Percentiles rank a stretch among this genome's conserved stretches.
These are phyloP conservation scores for Zygoascus sp. DNA, from an alignment of 1,139 yeast genomes.

Conservation along the genomic window DNA sequence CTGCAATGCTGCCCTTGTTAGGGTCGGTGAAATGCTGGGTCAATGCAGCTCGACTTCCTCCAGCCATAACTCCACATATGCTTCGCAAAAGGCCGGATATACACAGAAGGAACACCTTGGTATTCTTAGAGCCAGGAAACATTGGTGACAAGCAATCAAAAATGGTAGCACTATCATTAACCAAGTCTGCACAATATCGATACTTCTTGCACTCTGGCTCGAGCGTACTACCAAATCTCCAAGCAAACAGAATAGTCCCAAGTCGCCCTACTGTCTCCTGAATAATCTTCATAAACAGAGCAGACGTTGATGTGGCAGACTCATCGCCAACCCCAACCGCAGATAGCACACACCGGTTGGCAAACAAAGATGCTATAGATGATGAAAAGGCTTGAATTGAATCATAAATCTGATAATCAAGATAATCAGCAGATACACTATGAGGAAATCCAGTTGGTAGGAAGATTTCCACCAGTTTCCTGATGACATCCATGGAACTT, in stretches of 20 bases:
- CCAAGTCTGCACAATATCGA: slow-evolving; percentile 37
- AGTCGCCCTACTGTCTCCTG: slow-evolving; percentile 39
- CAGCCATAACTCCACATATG: slow-evolving; percentile 39
- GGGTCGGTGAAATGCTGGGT: slow-evolving; percentile 39
- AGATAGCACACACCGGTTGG: slow-evolving; percentile 35
- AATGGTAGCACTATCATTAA: slow-evolving; percentile 36
- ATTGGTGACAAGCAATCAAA: slow-evolving; percentile 37
- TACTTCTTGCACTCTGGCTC: slow-evolving; percentile 39
- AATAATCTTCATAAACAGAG: slow-evolving; percentile 36
- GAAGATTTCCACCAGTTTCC: slow-evolving; percentile 31
- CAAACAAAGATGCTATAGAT: slow-evolving; percentile 36
- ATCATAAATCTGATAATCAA: slow-evolving; percentile 37
- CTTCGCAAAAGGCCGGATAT: slow-evolving; percentile 35
- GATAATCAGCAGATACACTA: slow-evolving; percentile 35
- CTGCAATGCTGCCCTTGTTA: slow-evolving; percentile 34
- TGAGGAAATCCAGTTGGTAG: slow-evolving; percentile 39
- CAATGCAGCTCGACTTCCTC: slow-evolving; percentile 38
- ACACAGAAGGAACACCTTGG: slow-evolving; percentile 31
- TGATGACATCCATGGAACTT: slow-evolving; percentile 6
- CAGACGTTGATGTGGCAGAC: slow-evolving; percentile 37
- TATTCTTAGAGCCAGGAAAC: slow-evolving; percentile 27
- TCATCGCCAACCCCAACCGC: slow-evolving; percentile 41
- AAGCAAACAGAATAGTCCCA: slow-evolving; percentile 38
- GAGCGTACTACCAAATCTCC: slow-evolving; percentile 35
- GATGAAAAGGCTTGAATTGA: slow-evolving; percentile 38